Evolutionary conservation across 2,329 filamentous ascomycete species (phyloP).

Genomic region (Xylaria sp.): DNA sequence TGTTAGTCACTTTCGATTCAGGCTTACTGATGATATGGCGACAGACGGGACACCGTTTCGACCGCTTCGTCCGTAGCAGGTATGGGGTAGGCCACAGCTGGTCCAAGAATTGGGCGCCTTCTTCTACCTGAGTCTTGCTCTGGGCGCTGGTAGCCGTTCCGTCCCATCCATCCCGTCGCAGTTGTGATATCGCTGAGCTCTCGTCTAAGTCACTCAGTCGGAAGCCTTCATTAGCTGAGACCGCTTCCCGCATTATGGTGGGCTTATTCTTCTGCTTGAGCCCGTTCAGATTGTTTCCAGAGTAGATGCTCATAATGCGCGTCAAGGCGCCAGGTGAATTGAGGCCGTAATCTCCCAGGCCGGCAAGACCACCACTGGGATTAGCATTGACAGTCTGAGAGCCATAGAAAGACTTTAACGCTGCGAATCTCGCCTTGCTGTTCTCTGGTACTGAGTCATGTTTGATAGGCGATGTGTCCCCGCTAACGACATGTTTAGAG

Average conservation of each 20-base stretch:
- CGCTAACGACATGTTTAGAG: slow-evolving; percentile 41
- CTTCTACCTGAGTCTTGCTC: slow-evolving; percentile 60
- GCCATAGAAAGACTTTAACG: slow-evolving; percentile 84
- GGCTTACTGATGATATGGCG: slow-evolving; percentile 96
- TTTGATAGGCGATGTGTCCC: slow-evolving; percentile 51
- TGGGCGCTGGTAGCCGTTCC: slow-evolving; percentile 66
- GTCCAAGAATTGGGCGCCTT: slow-evolving; percentile 71
- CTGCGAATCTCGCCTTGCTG: slow-evolving; percentile 64
- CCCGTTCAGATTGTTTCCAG: slow-evolving; percentile 68
- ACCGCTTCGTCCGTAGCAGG: slow-evolving; percentile 88
- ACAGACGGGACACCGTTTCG: slow-evolving; percentile 91
- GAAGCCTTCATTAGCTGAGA: slow-evolving; percentile 76
- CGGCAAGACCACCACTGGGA: slow-evolving; percentile 61
- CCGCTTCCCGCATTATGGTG: slow-evolving; percentile 83
- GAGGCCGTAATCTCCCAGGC: slow-evolving; percentile 65
- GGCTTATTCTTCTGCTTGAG: slow-evolving; percentile 75
- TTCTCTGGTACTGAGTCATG: slow-evolving; percentile 71
- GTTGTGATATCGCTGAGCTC: slow-evolving; percentile 66
- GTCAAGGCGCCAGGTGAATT: slow-evolving; percentile 83
- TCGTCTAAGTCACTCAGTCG: slow-evolving; percentile 72
- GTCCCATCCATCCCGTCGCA: slow-evolving; percentile 71
- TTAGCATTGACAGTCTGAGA: slow-evolving; percentile 74
- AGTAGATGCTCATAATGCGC: slow-evolving; percentile 92
- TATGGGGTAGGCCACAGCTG: slow-evolving; percentile 85
- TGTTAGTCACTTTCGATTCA: slow-evolving; percentile 88